Evolutionary conservation across 208 protist genomes (phyloP).

Genomic region (Phytomonas francai): DNA sequence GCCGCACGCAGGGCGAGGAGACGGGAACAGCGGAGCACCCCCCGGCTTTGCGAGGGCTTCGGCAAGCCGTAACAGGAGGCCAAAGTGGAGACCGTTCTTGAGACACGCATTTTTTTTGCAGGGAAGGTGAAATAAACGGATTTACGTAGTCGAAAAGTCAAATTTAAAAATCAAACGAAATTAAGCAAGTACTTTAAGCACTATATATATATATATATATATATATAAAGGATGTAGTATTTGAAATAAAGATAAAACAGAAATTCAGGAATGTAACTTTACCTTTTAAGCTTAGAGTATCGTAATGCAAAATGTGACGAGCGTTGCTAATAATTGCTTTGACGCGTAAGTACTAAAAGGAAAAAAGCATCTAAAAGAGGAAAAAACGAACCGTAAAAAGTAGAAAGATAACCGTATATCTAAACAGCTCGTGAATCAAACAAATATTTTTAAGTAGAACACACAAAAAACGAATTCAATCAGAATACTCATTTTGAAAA

Average conservation of each 20-base stretch:
- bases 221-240: too few relatives aligned
- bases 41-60: neutral
- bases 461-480: slow-evolving; percentile 16
- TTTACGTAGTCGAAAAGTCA: too few relatives aligned
- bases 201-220: too few relatives aligned
- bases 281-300: neutral
- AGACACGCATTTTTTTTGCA: neutral
- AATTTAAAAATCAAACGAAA: neutral
- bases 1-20: neutral
- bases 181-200: neutral
- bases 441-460: slow-evolving; percentile 9
- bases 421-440: neutral
- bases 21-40: neutral
- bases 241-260: neutral
- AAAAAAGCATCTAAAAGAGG: neutral
- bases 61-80: neutral
- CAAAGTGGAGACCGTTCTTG: neutral
- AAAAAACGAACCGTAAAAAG: slow-evolving; percentile 2
- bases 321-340: neutral
- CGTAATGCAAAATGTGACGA: neutral
- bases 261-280: neutral
- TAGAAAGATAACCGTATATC: neutral
- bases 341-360: neutral
- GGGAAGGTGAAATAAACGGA: too few relatives aligned
- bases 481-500: slow-evolving; percentile 6